Percentiles rank a stretch among this genome's conserved stretches.
Conservation (phyloP, 2,329 filamentous ascomycete genomes). For the Ophiostoma tasmaniense region DNA sequence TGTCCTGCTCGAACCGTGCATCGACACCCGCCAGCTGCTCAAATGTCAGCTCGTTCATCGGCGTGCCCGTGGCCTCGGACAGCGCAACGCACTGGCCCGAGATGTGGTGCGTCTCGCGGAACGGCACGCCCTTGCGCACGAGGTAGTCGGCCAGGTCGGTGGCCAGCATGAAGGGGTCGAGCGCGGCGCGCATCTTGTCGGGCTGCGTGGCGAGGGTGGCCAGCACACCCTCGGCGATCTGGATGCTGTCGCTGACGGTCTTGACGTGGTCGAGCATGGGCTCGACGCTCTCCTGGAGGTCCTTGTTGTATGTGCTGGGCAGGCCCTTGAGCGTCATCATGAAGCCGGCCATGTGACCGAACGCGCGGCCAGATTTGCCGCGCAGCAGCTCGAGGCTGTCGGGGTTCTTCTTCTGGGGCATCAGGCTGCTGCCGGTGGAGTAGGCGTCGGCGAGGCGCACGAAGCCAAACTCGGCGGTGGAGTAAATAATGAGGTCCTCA, state of each 20-base stretch:
- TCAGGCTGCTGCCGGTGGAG: slow-evolving; percentile 64
- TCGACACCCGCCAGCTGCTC: slow-evolving; percentile 63
- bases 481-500: slow-evolving; percentile 82
- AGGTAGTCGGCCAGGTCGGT: slow-evolving; percentile 61
- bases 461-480: slow-evolving; percentile 65
- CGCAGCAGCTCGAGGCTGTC: slow-evolving; percentile 63
- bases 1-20: slow-evolving; percentile 60
- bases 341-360: slow-evolving; percentile 73
- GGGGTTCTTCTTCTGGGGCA: slow-evolving; percentile 79
- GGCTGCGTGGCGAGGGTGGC: slow-evolving; percentile 61
- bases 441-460: slow-evolving; percentile 71
- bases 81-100: slow-evolving; percentile 66
- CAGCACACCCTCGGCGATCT: slow-evolving; percentile 74
- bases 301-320: slow-evolving; percentile 81
- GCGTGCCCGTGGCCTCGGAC: slow-evolving; percentile 55
- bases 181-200: slow-evolving; percentile 67
- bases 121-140: slow-evolving; percentile 63
- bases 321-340: slow-evolving; percentile 66
- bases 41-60: slow-evolving; percentile 63
- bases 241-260: slow-evolving; percentile 70
- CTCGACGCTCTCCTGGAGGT: slow-evolving; percentile 81
- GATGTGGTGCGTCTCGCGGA: slow-evolving; percentile 78
- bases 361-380: slow-evolving; percentile 67
- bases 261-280: slow-evolving; percentile 79
- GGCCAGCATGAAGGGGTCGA: slow-evolving; percentile 78